Base-by-base conservation (phyloP, 2,329 filamentous ascomycete species). In the Fusarium aywerte region DNA sequence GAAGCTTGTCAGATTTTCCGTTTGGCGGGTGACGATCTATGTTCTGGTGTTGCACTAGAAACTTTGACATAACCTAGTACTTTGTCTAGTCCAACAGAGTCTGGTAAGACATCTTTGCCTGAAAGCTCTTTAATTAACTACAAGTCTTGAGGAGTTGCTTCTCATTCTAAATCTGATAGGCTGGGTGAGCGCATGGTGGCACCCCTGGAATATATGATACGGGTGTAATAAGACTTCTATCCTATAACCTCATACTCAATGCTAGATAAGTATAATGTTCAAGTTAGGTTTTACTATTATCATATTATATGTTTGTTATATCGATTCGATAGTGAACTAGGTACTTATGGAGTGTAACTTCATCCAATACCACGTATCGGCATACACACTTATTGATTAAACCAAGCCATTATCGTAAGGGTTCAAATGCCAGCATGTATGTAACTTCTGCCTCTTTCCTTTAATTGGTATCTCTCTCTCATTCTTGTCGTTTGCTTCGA, bases 1-100 rank as follows among this genome's bases (percentile, higher is more conserved):
- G 33, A 49, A 43, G 43, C 50, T 58, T 25, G 16, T 56, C 16
- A 49, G 21, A 35, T 33, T 50, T 42, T 23, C 32, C n/a, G 23
- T 43, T 39, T 18, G 21, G 38, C 27, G 31, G 33, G 42, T 23
- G 29, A 27, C 43, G 36, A 20, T 23, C 36, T 9, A n/a, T 57
- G 20, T 45, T 49, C 36, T 40, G 52, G 31, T 32, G 39, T 43
- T 43, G 15, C 20, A 32, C 57, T 36, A 21, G 20, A 44, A 43
- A 16, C 4, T 25, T 39, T 29, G 15, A 21, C 9, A 35, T 13
- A 33, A 18, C 33, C 15, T 18, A 39, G 8, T 47, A 18, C 12
- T n/a, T 23, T 27, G 20, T 27, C 33, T 25, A 15, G 16, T 32
- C 5, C 9, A 13, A 15, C 31, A 8, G 21, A 31, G 45, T 43